Conservation (phyloP, 345 rosid species). For the Hibiscus tridactylites region DNA sequence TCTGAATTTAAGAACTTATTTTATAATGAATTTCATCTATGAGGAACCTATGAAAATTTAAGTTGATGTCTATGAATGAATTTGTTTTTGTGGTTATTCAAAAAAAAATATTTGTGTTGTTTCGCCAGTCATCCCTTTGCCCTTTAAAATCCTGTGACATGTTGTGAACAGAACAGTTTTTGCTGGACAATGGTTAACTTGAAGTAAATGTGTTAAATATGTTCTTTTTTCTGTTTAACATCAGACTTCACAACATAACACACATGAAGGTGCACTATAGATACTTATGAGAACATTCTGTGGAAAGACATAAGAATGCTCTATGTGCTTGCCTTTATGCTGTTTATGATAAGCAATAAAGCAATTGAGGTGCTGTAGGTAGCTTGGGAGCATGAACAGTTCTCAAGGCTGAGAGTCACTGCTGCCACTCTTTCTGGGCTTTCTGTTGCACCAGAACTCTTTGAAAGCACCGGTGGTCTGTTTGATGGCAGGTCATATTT, state of each 20-base stretch:
- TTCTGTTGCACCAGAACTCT: constrained; percentile 65
- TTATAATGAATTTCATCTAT: background rate
- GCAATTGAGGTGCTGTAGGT: constrained; percentile 50
- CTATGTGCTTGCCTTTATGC: background rate
- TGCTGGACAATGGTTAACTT: background rate
- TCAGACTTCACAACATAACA: background rate
- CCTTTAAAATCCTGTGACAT: constrained; percentile 5
- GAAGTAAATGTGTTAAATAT: background rate
- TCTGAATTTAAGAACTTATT: background rate
- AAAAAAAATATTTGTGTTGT: background rate
- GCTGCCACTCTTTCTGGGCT: constrained; percentile 88
- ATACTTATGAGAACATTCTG: background rate
- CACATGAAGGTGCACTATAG: background rate
- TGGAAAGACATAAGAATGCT: constrained; percentile 2
- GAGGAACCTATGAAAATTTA: background rate
- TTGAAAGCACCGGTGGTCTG: constrained; percentile 72
- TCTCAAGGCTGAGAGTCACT: constrained; percentile 89
- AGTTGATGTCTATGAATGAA: background rate
- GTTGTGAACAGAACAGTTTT: background rate
- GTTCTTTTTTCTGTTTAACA: background rate
- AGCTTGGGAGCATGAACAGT: constrained; percentile 99
- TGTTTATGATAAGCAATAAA: constrained; percentile 25
- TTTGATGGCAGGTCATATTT: constrained; percentile 65
- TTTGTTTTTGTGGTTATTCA: background rate
- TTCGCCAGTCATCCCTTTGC: constrained; percentile 12